phyloP scores from a whole-genome alignment of 257 asterid genomes.

The Ilex aquifolium region DNA sequence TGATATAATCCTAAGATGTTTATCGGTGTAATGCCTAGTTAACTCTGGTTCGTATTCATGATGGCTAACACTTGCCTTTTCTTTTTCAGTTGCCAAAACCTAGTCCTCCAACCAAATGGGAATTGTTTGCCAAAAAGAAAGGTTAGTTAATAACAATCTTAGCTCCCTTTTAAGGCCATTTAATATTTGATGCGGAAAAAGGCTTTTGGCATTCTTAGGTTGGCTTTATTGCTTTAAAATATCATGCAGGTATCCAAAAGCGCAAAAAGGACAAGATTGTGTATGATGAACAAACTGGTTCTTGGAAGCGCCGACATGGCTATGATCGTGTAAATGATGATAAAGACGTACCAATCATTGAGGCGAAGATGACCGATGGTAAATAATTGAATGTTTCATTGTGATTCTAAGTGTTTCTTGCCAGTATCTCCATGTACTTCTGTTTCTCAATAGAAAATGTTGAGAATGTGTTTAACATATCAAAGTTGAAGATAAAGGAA shows the following conservation, averaged over 20 bases:
- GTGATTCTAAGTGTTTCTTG: too few relatives aligned
- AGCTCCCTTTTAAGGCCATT: neutral
- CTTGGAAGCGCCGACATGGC: constrained; percentile 93
- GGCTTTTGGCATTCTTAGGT: neutral
- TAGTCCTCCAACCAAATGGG: constrained; percentile 92
- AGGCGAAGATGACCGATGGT: constrained; percentile 93
- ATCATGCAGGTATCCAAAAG: constrained; percentile 60
- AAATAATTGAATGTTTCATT: constrained; percentile 3
- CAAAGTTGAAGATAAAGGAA: neutral
- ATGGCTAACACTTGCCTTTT: constrained; percentile 9
- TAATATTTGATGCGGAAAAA: neutral
- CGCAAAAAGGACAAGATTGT: constrained; percentile 69
- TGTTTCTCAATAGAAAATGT: too few relatives aligned
- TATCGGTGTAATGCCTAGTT: neutral
- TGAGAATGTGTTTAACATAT: too few relatives aligned
- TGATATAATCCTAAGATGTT: neutral
- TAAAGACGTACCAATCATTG: constrained; percentile 81
- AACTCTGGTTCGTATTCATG: neutral
- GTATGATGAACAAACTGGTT: constrained; percentile 69
- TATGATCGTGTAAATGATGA: constrained; percentile 91
- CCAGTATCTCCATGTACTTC: too few relatives aligned
- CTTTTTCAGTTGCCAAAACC: constrained; percentile 82
- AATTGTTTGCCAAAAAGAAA: constrained; percentile 77
- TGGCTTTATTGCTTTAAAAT: neutral
- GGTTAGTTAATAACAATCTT: constrained; percentile 34